Evolutionary conservation across 352 stramenopile genomes (phyloP).

Genomic region (Pythium aquatile): DNA sequence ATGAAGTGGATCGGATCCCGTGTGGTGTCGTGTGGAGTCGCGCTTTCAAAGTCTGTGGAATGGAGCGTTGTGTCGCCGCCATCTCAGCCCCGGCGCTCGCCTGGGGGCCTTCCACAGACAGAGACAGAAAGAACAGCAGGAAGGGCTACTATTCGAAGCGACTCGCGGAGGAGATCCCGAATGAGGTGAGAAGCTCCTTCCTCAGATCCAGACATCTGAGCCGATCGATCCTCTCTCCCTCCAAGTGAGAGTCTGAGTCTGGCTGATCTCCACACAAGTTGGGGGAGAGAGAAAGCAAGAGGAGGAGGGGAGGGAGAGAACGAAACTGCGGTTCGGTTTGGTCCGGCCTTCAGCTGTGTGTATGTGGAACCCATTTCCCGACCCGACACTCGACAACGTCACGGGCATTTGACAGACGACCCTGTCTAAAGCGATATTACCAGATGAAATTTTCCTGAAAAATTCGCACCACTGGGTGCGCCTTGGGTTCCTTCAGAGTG

Average conservation of each 20-base stretch:
- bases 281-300: background rate
- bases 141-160: background rate
- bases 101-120: slow-evolving; percentile 3
- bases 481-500: background rate
- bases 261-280: background rate
- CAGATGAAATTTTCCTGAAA: background rate
- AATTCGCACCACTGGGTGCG: background rate
- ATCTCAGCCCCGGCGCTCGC: background rate
- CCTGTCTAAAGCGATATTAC: slow-evolving; percentile 1
- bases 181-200: background rate
- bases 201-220: background rate
- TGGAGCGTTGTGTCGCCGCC: background rate
- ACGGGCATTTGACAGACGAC: background rate
- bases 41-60: background rate
- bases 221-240: background rate
- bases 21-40: background rate
- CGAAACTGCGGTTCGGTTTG: background rate
- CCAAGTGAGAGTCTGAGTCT: background rate
- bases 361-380: background rate
- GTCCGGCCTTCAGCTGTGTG: background rate
- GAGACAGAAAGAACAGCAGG: background rate
- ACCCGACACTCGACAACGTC: background rate
- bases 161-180: background rate
- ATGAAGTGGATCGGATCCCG: background rate
- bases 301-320: background rate